Evolutionary conservation across 78 protist species (phyloP).

Genomic region (Pigoraptor vietnamica): DNA sequence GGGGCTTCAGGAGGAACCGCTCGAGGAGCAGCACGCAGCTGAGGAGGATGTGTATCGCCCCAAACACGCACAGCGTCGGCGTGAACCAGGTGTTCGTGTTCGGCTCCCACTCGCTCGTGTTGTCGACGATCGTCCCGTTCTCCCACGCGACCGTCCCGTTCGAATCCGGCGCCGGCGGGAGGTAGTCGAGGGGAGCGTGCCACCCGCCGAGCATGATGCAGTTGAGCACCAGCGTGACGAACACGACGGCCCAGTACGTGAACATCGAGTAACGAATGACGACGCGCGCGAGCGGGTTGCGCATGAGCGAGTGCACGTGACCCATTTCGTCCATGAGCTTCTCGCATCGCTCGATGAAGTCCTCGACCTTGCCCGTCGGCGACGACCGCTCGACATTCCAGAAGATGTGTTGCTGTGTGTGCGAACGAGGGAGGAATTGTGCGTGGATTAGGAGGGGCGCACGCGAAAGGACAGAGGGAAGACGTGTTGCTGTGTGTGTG

Average conservation of each 20-base stretch:
- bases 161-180: background rate
- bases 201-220: background rate
- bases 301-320: background rate
- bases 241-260: background rate
- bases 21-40: background rate
- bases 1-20: background rate
- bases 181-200: background rate
- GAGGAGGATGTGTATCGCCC: background rate
- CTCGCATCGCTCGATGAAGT: background rate
- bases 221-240: constrained; percentile 5
- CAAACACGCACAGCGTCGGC: background rate
- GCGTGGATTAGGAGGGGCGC: background rate
- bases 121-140: background rate
- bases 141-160: background rate
- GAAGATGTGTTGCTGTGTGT: background rate
- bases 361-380: background rate
- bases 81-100: background rate
- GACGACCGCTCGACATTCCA: background rate
- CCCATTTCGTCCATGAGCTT: background rate
- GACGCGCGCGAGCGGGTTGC: background rate
- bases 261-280: background rate
- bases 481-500: background rate
- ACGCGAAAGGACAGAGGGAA: no score
- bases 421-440: background rate
- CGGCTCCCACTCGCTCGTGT: background rate